Evolutionary conservation across 1,139 yeast species (phyloP).

Genomic region (Geotrichum restrictum): DNA sequence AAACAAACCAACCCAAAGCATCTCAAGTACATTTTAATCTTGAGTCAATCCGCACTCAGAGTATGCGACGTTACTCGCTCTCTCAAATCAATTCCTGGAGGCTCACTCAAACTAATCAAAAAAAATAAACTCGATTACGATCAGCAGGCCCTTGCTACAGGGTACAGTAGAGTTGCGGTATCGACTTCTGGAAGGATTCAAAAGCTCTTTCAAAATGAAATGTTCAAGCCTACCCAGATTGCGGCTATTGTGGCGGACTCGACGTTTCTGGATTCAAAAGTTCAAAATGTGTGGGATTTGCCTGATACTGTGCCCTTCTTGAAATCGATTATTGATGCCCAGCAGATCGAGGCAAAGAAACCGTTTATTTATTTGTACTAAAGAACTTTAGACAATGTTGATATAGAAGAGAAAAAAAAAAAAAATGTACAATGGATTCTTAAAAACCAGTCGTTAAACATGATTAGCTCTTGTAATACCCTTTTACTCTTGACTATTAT

Average conservation of each 20-base stretch:
- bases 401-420: not conserved
- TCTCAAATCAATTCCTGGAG: slow-evolving; percentile 40
- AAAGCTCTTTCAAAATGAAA: slow-evolving; percentile 46
- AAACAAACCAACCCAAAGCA: slow-evolving; percentile 8
- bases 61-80: slow-evolving; percentile 71
- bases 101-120: slow-evolving; percentile 61
- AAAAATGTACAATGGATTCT: too few relatives aligned
- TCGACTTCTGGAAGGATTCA: slow-evolving; percentile 62
- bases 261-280: slow-evolving; percentile 59
- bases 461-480: too few relatives aligned
- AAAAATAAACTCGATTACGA: slow-evolving; percentile 64
- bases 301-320: slow-evolving; percentile 35
- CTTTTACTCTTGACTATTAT: too few relatives aligned
- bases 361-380: slow-evolving; percentile 29
- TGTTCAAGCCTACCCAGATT: slow-evolving; percentile 42
- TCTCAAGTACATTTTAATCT: slow-evolving; percentile 49
- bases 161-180: slow-evolving; percentile 52
- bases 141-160: slow-evolving; percentile 49
- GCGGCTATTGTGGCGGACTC: slow-evolving; percentile 55
- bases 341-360: slow-evolving; percentile 13
- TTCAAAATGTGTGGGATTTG: slow-evolving; percentile 60
- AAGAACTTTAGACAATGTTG: not conserved
- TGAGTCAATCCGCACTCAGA: slow-evolving; percentile 66
- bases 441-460: too few relatives aligned
- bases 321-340: slow-evolving; percentile 15